A percentile compares a stretch with the other conserved stretches of the same genome.
These are phyloP conservation scores for Pseudoscleropodium purum DNA, from an alignment of 225 moss, liverwort and hornwort species.

Conservation along the genomic window DNA sequence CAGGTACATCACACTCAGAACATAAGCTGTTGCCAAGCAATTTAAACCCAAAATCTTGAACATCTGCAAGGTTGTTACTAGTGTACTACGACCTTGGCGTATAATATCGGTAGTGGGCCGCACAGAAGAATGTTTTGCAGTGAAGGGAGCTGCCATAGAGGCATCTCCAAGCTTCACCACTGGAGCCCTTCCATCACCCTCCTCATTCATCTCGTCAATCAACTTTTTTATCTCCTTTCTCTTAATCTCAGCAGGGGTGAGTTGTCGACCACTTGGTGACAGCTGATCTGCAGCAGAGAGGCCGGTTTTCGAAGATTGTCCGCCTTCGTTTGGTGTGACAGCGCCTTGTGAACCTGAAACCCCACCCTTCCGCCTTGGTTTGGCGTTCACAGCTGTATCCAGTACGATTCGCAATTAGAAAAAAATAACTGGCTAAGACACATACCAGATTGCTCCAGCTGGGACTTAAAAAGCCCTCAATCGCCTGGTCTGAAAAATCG, in stretches of 20 bases:
- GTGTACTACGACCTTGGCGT: constrained; percentile 90
- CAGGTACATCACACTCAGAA: constrained; percentile 95
- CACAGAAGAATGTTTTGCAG: constrained; percentile 94
- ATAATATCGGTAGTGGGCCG: constrained; percentile 89
- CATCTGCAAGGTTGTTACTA: constrained; percentile 98
- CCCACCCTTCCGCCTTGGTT: constrained; percentile 65
- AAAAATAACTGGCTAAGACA: neutral
- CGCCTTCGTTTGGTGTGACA: constrained; percentile 23
- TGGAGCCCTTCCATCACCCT: constrained; percentile 73
- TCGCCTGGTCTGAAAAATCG: neutral
- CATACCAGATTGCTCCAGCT: neutral
- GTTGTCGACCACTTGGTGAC: constrained; percentile 43
- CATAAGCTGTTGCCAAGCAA: constrained; percentile 95
- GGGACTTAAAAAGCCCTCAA: neutral
- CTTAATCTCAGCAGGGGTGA: constrained; percentile 72
- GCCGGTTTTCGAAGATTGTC: constrained; percentile 41
- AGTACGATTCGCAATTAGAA: constrained; percentile 3
- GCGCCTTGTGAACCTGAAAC: constrained; percentile 53
- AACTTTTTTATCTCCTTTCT: constrained; percentile 66
- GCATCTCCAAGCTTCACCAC: constrained; percentile 94
- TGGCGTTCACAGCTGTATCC: constrained; percentile 40
- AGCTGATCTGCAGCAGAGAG: constrained; percentile 32
- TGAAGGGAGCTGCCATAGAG: constrained; percentile 99
- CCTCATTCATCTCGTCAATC: constrained; percentile 77
- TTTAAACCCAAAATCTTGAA: constrained; percentile 97